Conservation (phyloP, 805 yeast species). For the Isabelozyma pseudorhagii region DNA sequence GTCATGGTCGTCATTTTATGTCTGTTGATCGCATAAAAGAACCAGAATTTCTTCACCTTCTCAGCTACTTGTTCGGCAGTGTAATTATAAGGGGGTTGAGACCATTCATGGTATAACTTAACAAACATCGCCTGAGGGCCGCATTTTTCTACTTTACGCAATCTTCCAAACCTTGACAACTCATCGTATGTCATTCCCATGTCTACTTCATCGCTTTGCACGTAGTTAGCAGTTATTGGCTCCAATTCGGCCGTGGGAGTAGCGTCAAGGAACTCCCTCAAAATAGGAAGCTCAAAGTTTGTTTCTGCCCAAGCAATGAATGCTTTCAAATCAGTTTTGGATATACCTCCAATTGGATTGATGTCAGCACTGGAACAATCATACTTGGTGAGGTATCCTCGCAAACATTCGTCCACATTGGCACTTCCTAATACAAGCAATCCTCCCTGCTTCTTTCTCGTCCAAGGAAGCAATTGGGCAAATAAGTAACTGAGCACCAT, state of each 20-base stretch:
- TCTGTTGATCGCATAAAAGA: constrained; percentile 90
- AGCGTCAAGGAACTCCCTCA: constrained; percentile 78
- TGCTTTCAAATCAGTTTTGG: constrained; percentile 85
- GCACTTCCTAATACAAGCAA: constrained; percentile 91
- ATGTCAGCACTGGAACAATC: constrained; percentile 97
- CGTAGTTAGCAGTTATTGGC: constrained; percentile 88
- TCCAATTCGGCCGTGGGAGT: constrained; percentile 98
- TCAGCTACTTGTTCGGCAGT: constrained; percentile 84
- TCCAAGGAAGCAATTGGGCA: constrained; percentile 96
- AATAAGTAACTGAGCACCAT: constrained; percentile 93
- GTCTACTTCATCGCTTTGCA: constrained; percentile 94
- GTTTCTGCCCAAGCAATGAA: constrained; percentile 78
- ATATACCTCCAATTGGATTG: constrained; percentile 98
- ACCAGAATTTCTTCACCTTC: constrained; percentile 90
- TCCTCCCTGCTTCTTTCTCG: constrained; percentile 76
- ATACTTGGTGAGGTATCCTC: constrained; percentile 95
- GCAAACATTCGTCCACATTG: constrained; percentile 92
- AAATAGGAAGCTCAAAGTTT: constrained; percentile 71
- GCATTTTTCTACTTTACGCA: constrained; percentile 89
- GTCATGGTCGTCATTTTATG: constrained; percentile 98
- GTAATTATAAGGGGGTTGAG: constrained; percentile 59
- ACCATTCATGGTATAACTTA: constrained; percentile 89
- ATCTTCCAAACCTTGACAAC: constrained; percentile 81
- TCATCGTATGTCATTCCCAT: constrained; percentile 99
- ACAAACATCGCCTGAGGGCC: constrained; percentile 96